Percentiles rank a stretch among this genome's conserved stretches.
These are phyloP conservation scores for Ceratocystis lukuohia DNA, from an alignment of 2,329 filamentous ascomycete genomes.

Conservation along the genomic window DNA sequence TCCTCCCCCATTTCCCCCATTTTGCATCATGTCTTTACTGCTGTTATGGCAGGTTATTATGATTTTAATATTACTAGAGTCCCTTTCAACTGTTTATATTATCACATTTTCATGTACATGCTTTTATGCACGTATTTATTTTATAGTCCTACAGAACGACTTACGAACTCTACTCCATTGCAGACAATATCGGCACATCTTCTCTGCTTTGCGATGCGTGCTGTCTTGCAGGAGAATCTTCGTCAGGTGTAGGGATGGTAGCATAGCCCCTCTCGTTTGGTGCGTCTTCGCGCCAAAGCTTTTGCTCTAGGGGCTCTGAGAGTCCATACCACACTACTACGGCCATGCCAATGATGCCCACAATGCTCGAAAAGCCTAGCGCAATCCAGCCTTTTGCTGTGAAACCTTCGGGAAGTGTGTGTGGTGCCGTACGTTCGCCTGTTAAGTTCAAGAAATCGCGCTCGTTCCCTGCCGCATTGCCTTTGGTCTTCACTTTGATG, in stretches of 20 bases:
- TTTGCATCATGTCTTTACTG: conserved; percentile 12
- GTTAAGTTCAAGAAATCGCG: conserved; percentile 47
- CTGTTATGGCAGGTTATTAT: conserved; percentile 11
- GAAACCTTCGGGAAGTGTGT: conserved; percentile 53
- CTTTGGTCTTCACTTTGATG: conserved; percentile 36
- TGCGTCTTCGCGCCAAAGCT: neutral
- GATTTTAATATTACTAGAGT: conserved; percentile 16
- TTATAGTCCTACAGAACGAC: neutral
- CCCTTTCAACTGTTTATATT: neutral
- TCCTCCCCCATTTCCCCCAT: conserved; percentile 7
- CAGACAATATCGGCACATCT: neutral
- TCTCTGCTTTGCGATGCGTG: neutral
- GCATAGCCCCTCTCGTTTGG: conserved; percentile 17
- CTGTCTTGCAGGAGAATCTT: neutral
- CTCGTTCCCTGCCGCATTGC: conserved; percentile 66
- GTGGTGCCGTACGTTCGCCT: conserved; percentile 44
- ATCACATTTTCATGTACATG: neutral
- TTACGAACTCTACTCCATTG: neutral
- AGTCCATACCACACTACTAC: conserved; percentile 43
- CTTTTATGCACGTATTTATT: neutral
- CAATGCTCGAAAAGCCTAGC: conserved; percentile 56
- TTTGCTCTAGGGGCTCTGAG: conserved; percentile 14
- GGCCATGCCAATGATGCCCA: conserved; percentile 53
- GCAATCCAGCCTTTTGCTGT: conserved; percentile 59
- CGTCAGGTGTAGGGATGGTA: conserved; percentile 4